phyloP scores from a whole-genome alignment of 1,284 basidiomycete species.

The Ceratobasidium sp. region DNA sequence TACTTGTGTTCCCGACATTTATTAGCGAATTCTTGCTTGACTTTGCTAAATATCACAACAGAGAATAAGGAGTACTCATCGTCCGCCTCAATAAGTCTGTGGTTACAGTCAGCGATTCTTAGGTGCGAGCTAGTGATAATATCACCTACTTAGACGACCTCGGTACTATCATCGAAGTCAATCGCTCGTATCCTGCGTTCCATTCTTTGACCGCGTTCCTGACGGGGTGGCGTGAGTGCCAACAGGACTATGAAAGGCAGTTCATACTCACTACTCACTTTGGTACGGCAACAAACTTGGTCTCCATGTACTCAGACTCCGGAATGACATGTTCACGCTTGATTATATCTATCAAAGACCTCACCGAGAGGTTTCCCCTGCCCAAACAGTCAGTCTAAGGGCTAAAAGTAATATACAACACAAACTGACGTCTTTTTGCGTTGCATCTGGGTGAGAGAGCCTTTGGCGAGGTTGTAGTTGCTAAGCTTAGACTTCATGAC shows the following conservation, averaged over 20 bases:
- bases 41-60: conserved; percentile 91
- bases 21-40: conserved; percentile 93
- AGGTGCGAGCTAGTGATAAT: conserved; percentile 46
- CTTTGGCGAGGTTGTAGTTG: conserved; percentile 95
- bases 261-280: conserved; percentile 68
- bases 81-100: conserved; percentile 78
- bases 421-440: conserved; percentile 87
- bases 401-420: background rate
- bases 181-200: conserved; percentile 88
- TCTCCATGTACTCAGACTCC: conserved; percentile 94
- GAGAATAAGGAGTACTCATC: conserved; percentile 90
- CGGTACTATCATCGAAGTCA: conserved; percentile 95
- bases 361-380: conserved; percentile 94
- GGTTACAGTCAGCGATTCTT: background rate
- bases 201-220: conserved; percentile 91
- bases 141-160: conserved; percentile 87
- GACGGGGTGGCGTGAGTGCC: conserved; percentile 44
- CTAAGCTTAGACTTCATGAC: conserved; percentile 91
- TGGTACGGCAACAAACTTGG: conserved; percentile 93
- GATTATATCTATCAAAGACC: conserved; percentile 89
- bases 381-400: conserved; percentile 6
- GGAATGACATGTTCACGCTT: conserved; percentile 84
- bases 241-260: conserved; percentile 3
- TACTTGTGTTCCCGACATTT: conserved; percentile 97
- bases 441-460: conserved; percentile 91